Conservation (phyloP, 176 grass and related monocot species). For the Triticum turgidum region DNA sequence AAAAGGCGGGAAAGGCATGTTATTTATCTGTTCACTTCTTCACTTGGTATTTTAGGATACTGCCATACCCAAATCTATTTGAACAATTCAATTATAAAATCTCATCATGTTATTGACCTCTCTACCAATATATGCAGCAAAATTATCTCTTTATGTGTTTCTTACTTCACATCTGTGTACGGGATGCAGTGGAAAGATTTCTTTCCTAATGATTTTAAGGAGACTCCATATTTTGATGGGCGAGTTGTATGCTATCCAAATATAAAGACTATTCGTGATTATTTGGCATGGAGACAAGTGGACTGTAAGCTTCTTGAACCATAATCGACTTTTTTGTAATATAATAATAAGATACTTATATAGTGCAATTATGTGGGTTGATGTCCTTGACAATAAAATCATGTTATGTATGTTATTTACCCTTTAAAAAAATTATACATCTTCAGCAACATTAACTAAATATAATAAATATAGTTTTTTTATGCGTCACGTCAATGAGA, state of each 20-base stretch:
- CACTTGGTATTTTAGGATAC: not conserved
- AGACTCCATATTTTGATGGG: conserved; percentile 71
- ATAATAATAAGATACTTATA: not conserved
- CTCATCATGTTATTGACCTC: conserved; percentile 25
- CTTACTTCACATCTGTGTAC: conserved; percentile 74
- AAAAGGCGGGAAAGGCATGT: conserved; percentile 54
- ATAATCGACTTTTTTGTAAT: not conserved
- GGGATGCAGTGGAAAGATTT: conserved; percentile 78
- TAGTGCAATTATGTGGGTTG: not conserved
- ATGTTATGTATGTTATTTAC: not conserved
- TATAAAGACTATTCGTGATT: conserved; percentile 10
- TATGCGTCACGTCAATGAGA: not conserved
- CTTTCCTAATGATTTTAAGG: conserved; percentile 68
- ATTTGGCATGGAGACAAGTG: conserved; percentile 3
- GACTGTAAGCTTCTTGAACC: conserved; percentile 21
- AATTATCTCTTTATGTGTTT: conserved; percentile 62
- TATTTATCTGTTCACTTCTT: not conserved
- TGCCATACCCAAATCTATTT: not conserved
- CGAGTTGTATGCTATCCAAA: conserved; percentile 83
- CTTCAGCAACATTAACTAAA: not conserved
- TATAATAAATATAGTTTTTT: not conserved
- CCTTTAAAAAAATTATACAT: not conserved
- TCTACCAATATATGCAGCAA: conserved; percentile 54
- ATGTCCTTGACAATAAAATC: conserved; percentile 4
- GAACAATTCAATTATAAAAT: not conserved